Conservation (phyloP, 768 basidiomycete species). For the Mycena floridula region DNA sequence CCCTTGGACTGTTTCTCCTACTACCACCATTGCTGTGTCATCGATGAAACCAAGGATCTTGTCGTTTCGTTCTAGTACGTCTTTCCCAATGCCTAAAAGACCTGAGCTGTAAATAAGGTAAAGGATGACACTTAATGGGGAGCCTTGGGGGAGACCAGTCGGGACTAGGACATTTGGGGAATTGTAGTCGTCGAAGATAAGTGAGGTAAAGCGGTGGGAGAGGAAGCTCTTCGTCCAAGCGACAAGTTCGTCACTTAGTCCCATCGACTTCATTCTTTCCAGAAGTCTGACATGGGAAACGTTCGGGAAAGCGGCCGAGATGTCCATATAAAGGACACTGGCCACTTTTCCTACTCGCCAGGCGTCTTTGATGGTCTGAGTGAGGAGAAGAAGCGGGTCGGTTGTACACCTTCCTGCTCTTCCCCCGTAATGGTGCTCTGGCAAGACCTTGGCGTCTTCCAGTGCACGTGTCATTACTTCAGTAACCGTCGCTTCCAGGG, state of each 20-base stretch:
- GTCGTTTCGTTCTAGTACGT: neutral
- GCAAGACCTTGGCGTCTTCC: slow-evolving; percentile 27
- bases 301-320: slow-evolving; percentile 38
- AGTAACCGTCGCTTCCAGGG: slow-evolving; percentile 16
- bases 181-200: slow-evolving; percentile 3
- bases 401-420: slow-evolving; percentile 30
- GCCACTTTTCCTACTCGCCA: slow-evolving; percentile 29
- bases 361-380: slow-evolving; percentile 26
- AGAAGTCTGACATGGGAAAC: slow-evolving; percentile 22
- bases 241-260: neutral
- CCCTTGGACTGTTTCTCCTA: slow-evolving; percentile 6
- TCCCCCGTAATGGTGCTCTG: slow-evolving; percentile 30
- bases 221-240: slow-evolving; percentile 1
- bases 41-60: slow-evolving; percentile 11
- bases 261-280: slow-evolving; percentile 20
- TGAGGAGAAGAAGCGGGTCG: slow-evolving; percentile 26
- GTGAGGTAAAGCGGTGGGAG: neutral
- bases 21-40: slow-evolving; percentile 11
- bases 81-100: neutral
- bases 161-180: neutral
- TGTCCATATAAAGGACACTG: slow-evolving; percentile 32
- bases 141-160: slow-evolving; percentile 5
- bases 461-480: slow-evolving; percentile 15
- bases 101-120: slow-evolving; percentile 3
- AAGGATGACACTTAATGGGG: slow-evolving; percentile 3